phyloP scores from a whole-genome alignment of 176 grass and related monocot genomes.

The Oropetium thomaeum region DNA sequence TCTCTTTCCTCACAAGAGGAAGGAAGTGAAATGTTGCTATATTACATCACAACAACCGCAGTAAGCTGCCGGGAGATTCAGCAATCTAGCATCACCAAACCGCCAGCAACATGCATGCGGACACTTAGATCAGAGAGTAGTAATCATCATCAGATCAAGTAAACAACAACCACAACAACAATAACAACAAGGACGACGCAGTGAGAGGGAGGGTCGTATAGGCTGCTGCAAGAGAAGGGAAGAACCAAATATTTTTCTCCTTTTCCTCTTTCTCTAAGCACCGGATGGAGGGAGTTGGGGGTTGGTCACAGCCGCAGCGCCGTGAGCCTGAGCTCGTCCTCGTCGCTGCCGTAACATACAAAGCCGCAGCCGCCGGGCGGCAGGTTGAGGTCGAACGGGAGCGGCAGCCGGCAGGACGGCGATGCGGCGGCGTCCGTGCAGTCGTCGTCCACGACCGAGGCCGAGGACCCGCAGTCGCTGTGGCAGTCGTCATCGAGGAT shows the following conservation, averaged over 20 bases:
- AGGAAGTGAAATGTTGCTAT: slow-evolving; percentile 48
- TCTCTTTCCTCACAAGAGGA: slow-evolving; percentile 33
- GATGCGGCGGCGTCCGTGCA: slow-evolving; percentile 50
- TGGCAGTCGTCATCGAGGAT: slow-evolving; percentile 47
- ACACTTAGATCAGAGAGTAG: slow-evolving; percentile 13
- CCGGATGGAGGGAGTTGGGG: not conserved
- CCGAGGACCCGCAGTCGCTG: slow-evolving; percentile 78
- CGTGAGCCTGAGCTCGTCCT: slow-evolving; percentile 51
- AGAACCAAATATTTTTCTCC: slow-evolving; percentile 63
- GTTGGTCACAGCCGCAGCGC: slow-evolving; percentile 51
- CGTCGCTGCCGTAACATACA: not conserved
- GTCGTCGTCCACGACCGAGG: slow-evolving; percentile 65
- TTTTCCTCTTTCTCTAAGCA: slow-evolving; percentile 52
- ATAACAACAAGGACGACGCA: not conserved
- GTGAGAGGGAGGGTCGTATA: not conserved
- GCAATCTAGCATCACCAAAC: slow-evolving; percentile 12
- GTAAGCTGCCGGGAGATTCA: slow-evolving; percentile 5
- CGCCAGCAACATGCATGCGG: slow-evolving; percentile 19
- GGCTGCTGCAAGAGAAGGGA: slow-evolving; percentile 56
- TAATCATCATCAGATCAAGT: slow-evolving; percentile 37
- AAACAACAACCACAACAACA: slow-evolving; percentile 31
- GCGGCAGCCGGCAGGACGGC: slow-evolving; percentile 17
- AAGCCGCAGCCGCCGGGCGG: slow-evolving; percentile 10
- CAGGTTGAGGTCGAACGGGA: slow-evolving; percentile 64
- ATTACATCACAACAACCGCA: slow-evolving; percentile 47